Evolutionary conservation across 371 early-diverging fungal genomes (phyloP), one percentile per base, ranked within the genome.

Genomic region (Chytridium lagenaria): DNA sequence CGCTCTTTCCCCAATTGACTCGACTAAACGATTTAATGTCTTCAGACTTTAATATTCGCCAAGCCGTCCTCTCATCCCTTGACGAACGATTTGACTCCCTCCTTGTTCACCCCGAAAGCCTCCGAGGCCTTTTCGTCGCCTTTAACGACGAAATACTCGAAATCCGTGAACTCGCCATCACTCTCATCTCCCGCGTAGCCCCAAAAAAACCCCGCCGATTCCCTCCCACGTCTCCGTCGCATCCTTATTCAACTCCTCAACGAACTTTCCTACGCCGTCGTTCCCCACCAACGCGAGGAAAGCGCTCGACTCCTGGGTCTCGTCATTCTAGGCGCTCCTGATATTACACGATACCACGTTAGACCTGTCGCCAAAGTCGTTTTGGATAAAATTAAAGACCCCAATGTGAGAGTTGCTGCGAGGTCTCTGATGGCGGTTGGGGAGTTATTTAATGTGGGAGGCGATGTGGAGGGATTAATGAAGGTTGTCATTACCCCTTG

Each of bases 121-220:
- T 96, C 3, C 90, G 93, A 12, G 88, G 92, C 3, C 74, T 96
- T 26, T 92, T 95, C 76, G 88, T 96, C 67, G 93, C 96, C 0
- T 74, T 95, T 37, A 96, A 95, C 68, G 98, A 97, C 71, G 96
- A 96, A 75, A 86, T 90, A 2, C 95, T 95, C 81, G 87, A 88
- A 22, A 92, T 95, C 64, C 89, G 95, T 12, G 90, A 94, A 74
- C 85, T 90, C 3, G 92, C 93, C 10, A 92, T 96, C 28, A 80
- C 86, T 0, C 90, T 94, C 57, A 92, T 97, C 52, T 95, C 96
- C 12, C 87, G 97, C 33, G 81, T 97, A n/a, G 33, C 88, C 94
- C 1, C 81, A 87, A 1, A 89, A 89, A 71, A 96, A 96, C 72
- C 96, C 97, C 2, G 95, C 95, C 0, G 94, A 94, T 75, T 92